Conservation (phyloP, 768 basidiomycete species). For the Royoungia palumana region DNA sequence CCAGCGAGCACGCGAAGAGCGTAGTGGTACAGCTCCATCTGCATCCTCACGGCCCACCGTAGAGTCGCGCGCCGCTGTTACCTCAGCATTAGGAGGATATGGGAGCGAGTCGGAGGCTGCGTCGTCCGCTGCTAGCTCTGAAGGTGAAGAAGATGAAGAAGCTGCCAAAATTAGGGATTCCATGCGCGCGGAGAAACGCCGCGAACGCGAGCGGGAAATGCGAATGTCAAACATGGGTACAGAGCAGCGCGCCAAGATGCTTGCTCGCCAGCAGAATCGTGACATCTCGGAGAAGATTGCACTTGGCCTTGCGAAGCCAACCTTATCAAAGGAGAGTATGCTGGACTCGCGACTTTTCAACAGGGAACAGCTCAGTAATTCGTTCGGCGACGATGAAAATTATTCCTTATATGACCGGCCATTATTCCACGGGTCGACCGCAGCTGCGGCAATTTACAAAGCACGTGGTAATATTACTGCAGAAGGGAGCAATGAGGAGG, state of each 20-base stretch:
- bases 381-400: conserved; percentile 89
- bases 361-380: conserved; percentile 78
- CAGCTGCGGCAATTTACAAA: conserved; percentile 99
- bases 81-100: conserved; percentile 78
- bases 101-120: conserved; percentile 70
- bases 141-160: conserved; percentile 72
- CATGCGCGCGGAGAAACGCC: conserved; percentile 88
- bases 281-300: conserved; percentile 99
- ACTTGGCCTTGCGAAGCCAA: conserved; percentile 95
- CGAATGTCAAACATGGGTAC: conserved; percentile 99
- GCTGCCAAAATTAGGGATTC: conserved; percentile 82
- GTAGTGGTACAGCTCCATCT: conserved; percentile 66
- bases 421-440: conserved; percentile 92
- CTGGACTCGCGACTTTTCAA: conserved; percentile 97
- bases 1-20: conserved; percentile 93
- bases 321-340: conserved; percentile 94
- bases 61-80: conserved; percentile 66
- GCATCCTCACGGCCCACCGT: conserved; percentile 60
- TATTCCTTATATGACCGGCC: conserved; percentile 95
- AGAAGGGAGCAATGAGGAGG: conserved; percentile 73
- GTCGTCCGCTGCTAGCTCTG: conserved; percentile 48
- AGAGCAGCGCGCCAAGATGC: conserved; percentile 92
- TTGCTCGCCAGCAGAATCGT: conserved; percentile 95
- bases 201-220: conserved; percentile 95
- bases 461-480: conserved; percentile 82